Percentiles rank a stretch among this genome's conserved stretches.
These are phyloP conservation scores for Takashimella tepidaria DNA, from an alignment of 1,284 basidiomycete species.

Conservation along the genomic window DNA sequence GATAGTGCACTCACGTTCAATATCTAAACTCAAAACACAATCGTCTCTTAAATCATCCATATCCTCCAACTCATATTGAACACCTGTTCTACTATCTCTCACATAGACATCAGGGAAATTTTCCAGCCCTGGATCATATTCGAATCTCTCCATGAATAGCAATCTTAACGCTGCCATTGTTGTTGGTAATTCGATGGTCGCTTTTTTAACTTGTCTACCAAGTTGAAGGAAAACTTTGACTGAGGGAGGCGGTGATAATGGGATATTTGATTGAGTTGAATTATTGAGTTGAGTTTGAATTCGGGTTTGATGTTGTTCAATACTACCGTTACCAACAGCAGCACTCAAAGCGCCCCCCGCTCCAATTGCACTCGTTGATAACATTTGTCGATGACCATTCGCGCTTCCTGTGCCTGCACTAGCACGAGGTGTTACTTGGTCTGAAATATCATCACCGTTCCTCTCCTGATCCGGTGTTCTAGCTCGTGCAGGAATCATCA, in stretches of 20 bases:
- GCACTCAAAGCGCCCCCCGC: too few species aligned
- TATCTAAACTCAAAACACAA: conserved; percentile 83
- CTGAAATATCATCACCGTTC: neutral
- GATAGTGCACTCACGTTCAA: conserved; percentile 80
- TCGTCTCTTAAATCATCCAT: conserved; percentile 87
- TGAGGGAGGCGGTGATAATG: conserved; percentile 37
- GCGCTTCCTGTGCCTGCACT: neutral
- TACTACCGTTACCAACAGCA: too few species aligned
- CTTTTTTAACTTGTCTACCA: conserved; percentile 88
- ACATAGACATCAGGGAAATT: conserved; percentile 96
- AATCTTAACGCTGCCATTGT: conserved; percentile 48
- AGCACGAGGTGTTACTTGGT: neutral
- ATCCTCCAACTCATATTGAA: conserved; percentile 94
- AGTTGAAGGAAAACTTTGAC: conserved; percentile 80
- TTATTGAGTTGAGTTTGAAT: too few species aligned
- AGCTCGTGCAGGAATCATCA: neutral
- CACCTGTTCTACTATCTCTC: conserved; percentile 80
- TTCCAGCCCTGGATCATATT: conserved; percentile 85
- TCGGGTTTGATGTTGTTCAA: too few species aligned
- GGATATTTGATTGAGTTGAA: too few species aligned
- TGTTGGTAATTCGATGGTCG: conserved; percentile 62
- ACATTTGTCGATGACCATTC: too few species aligned
- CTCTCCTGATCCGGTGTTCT: neutral
- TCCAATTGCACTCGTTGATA: too few species aligned
- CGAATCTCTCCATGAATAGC: conserved; percentile 91